Base-by-base conservation (phyloP, 768 basidiomycete species). In the Scleroderma citrinum region DNA sequence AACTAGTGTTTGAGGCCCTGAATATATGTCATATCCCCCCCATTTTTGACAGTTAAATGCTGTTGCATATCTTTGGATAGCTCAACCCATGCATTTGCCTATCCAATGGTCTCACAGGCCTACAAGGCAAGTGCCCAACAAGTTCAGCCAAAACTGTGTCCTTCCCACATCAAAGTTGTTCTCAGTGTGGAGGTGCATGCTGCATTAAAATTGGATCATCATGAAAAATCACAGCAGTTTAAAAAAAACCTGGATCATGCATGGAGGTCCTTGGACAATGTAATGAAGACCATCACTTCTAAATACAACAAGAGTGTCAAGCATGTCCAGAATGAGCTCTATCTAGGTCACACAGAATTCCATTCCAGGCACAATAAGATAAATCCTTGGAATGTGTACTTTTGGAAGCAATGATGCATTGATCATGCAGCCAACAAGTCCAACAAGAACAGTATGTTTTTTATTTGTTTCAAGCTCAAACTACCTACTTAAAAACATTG, bases 331-430 rank as follows among this genome's bases (percentile, higher is more conserved):
- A 29, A 44, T 26, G 51, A 48, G 3, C 40, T 52, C 19, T 31
- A 52, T 17, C 42, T 52, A 41, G 47, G 47, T 19, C 47, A 44
- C 24, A 20, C 34, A 14, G 16, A 35, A 13, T n/a, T 48, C 23
- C 34, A n/a, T 1, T 37, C 41, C 7, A 52, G 37, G 43, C 26
- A 34, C 17, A 24, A 16, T 20, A 52, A 52, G 34, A 20, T 39
- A 5, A 52, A 36, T 26, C 20, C 40, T 11, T 52, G 51, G 51
- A 52, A 52, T 17, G 7, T 36, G 16, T 52, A 48, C 30, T 29
- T 31, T 30, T 52, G 51, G 47, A 52, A 52, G 29, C 44, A 48
- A 40, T 16, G 16, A 20, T 23, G 20, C 13, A 23, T 5, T 35
- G n/a, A 35, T 35, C 34, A 35, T 12, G 13, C n/a, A 3, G 12